Conservation (phyloP, 345 rosid species). For the Theobroma cacao region DNA sequence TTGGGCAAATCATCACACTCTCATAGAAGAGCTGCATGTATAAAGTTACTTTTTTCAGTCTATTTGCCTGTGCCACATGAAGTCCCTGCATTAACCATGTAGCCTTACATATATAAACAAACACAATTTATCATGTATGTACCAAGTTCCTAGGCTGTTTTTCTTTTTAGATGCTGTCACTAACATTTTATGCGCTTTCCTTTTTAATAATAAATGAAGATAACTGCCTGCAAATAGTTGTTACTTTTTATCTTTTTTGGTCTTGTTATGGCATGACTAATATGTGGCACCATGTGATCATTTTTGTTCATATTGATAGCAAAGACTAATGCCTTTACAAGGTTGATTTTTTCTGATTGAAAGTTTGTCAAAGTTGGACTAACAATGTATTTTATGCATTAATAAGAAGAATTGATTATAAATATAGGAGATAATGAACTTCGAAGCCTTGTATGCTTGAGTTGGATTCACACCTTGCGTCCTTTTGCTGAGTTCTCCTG, state of each 20-base stretch:
- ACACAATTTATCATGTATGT: background rate
- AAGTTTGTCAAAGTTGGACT: background rate
- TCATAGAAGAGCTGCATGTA: background rate
- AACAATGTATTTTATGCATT: background rate
- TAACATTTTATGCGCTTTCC: background rate
- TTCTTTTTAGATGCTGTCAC: background rate
- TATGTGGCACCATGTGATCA: background rate
- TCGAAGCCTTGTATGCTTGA: background rate
- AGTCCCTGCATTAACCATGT: background rate
- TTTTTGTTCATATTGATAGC: background rate
- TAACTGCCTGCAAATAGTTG: background rate
- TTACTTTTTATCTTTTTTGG: background rate
- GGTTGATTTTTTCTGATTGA: background rate
- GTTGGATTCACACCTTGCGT: background rate
- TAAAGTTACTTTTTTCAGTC: background rate
- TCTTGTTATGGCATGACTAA: conserved; percentile 3
- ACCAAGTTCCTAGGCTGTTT: background rate
- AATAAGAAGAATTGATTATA: background rate
- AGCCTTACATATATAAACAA: background rate
- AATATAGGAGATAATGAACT: conserved; percentile 3
- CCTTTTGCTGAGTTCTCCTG: background rate
- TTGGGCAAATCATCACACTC: background rate
- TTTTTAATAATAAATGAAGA: background rate
- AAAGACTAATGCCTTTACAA: background rate
- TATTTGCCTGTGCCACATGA: background rate